Percentiles rank a stretch among this genome's conserved stretches.
Conservation (phyloP, 768 basidiomycete species). For the Tricholoma terreum region DNA sequence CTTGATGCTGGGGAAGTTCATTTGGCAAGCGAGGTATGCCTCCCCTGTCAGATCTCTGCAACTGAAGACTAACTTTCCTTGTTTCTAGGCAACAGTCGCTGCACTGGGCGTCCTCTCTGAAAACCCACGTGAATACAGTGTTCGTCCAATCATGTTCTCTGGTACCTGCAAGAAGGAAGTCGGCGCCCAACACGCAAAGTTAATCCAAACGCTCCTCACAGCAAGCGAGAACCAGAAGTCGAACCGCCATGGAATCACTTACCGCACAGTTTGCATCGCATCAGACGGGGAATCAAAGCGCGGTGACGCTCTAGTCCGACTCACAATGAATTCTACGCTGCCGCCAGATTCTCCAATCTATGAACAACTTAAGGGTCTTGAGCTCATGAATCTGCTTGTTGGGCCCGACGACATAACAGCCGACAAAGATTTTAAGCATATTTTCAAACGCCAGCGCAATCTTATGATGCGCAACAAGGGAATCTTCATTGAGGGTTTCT, state of each 20-base stretch:
- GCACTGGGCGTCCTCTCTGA: conserved; percentile 24
- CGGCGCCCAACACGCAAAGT: conserved; percentile 17
- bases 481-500: conserved; percentile 4
- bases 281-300: conserved; percentile 28
- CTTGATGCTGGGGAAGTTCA: not conserved
- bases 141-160: too few species aligned
- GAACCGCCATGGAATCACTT: conserved; percentile 6
- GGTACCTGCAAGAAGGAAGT: too few species aligned
- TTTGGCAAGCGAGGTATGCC: not conserved
- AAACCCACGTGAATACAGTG: too few species aligned
- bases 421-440: conserved; percentile 31
- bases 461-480: too few species aligned
- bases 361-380: conserved; percentile 14
- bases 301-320: conserved; percentile 20
- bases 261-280: conserved; percentile 18
- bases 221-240: conserved; percentile 4
- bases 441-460: conserved; percentile 23
- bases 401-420: conserved; percentile 28
- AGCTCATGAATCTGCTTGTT: conserved; percentile 24
- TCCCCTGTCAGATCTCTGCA: not conserved
- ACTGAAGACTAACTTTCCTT: not conserved
- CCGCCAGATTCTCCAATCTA: conserved; percentile 21
- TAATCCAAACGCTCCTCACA: conserved; percentile 13
- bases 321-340: conserved; percentile 21
- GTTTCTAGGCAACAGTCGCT: conserved; percentile 23